Evolutionary conservation across 768 basidiomycete genomes (phyloP).

Genomic region (Thelephora ganbajun): DNA sequence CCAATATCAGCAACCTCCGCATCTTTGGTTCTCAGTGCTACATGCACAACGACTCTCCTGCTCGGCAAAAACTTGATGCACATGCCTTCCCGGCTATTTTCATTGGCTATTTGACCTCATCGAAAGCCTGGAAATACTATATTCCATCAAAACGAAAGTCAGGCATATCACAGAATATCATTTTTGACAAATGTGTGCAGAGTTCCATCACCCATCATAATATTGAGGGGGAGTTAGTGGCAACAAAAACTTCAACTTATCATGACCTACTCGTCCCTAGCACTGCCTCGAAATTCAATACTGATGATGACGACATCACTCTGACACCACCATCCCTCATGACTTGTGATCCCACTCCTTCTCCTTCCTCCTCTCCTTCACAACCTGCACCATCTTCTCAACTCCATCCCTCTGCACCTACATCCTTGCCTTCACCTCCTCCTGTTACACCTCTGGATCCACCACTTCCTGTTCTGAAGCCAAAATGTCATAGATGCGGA

Average conservation of each 20-base stretch:
- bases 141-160: conserved; percentile 1
- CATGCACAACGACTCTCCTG: conserved; percentile 9
- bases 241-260: too few relatives aligned
- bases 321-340: background rate
- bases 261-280: too few relatives aligned
- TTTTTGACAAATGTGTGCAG: conserved; percentile 6
- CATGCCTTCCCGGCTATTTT: conserved; percentile 7
- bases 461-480: too few relatives aligned
- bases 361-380: background rate
- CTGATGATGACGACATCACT: background rate
- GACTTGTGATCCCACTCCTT: background rate
- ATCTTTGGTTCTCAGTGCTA: conserved; percentile 14
- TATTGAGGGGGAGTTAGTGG: too few relatives aligned
- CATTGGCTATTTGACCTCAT: conserved; percentile 6
- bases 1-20: conserved; percentile 8
- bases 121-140: conserved; percentile 2
- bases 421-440: too few relatives aligned
- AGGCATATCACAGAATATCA: conserved; percentile 4
- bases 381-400: too few relatives aligned
- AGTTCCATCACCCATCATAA: background rate
- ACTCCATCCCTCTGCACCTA: too few relatives aligned
- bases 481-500: too few relatives aligned
- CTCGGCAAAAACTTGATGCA: conserved; percentile 7
- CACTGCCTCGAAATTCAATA: too few relatives aligned
- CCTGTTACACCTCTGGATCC: too few relatives aligned